Evolutionary conservation across 2,329 filamentous ascomycete species (phyloP).

Genomic region (Phialemonium atrogriseum): DNA sequence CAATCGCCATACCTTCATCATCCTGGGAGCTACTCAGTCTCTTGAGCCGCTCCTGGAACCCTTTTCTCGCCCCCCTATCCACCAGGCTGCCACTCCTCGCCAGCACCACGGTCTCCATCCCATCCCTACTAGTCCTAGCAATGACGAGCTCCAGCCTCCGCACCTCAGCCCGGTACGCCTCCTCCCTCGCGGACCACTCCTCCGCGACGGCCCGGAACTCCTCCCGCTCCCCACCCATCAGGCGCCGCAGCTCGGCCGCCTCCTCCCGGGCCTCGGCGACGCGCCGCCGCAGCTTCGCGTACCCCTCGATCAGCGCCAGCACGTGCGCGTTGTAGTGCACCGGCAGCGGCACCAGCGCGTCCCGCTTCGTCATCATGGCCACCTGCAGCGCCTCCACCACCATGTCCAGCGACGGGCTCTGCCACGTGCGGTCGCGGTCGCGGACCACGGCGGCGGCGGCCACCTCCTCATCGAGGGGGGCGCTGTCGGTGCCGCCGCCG

Average conservation of each 20-base stretch:
- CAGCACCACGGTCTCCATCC: slow-evolving; percentile 34
- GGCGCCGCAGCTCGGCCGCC: slow-evolving; percentile 7
- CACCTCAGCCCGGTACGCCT: slow-evolving; percentile 29
- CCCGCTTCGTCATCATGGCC: slow-evolving; percentile 28
- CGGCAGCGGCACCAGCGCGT: slow-evolving; percentile 24
- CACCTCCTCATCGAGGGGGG: not conserved
- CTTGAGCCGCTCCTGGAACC: slow-evolving; percentile 22
- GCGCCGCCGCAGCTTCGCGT: slow-evolving; percentile 17
- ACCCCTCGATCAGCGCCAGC: slow-evolving; percentile 26
- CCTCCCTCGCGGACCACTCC: slow-evolving; percentile 29
- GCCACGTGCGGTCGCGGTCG: slow-evolving; percentile 16
- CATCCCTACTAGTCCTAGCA: slow-evolving; percentile 24
- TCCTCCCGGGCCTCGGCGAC: slow-evolving; percentile 1
- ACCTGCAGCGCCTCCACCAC: slow-evolving; percentile 35
- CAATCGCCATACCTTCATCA: slow-evolving; percentile 5
- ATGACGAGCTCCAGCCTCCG: slow-evolving; percentile 28
- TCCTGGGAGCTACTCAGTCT: slow-evolving; percentile 12
- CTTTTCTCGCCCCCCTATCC: slow-evolving; percentile 24
- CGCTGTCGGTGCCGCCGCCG: not conserved
- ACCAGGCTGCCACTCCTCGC: slow-evolving; percentile 33
- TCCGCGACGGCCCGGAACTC: slow-evolving; percentile 21
- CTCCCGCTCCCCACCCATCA: slow-evolving; percentile 14
- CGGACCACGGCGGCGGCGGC: not conserved
- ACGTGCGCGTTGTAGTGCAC: slow-evolving; percentile 34
- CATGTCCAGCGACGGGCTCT: slow-evolving; percentile 33